Evolutionary conservation across 495 filamentous ascomycete genomes (phyloP), one percentile per base, ranked within the genome.

Genomic region (Annulohypoxylon nitens): DNA sequence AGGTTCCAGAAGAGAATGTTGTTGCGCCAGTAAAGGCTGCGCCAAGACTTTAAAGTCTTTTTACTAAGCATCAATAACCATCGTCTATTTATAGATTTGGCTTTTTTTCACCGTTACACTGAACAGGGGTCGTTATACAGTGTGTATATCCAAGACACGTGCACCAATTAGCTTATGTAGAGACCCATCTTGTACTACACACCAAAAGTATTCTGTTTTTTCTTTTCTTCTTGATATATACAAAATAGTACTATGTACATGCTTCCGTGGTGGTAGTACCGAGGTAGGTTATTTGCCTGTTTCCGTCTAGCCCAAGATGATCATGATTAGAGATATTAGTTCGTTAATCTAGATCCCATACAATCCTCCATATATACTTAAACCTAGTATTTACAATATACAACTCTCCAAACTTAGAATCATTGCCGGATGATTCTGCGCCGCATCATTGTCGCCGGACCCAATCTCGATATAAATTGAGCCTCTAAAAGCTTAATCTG

Each of bases 11-110:
- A 51, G 55, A 47, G 55, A 47, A 47, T 47, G 41, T 23, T 74
- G 66, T 73, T 69, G 59, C 51, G 54, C 20, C 33, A 4, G 45
- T 47, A 37, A 69, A 61, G 65, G 64, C 59, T 66, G 55, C 59
- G 70, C 71, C 71, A 74, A 74, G 65, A 65, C 66, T 36, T 65
- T 3, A 23, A 43, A 39, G 45, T 53, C 3, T 34, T 41, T 64
- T 74, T 51, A 74, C 71, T 74, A 69, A 74, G 71, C 61, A 65
- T 69, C 30, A 43, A 66, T 23, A 43, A 45, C 34, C 37, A 14
- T 5, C 54, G 16, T 69, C 39, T 74, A 74, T 74, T 69, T 66
- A 66, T 74, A 74, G 71, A 69, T 41, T 8, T 12, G 25, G 2
- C 39, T 25, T 50, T 64, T 69, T 55, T 7, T 47, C 11, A 47